A percentile compares a stretch with the other conserved stretches of the same genome.
These are phyloP conservation scores for Oryza meridionalis DNA, from an alignment of 176 grass and related monocot genomes.

Conservation along the genomic window DNA sequence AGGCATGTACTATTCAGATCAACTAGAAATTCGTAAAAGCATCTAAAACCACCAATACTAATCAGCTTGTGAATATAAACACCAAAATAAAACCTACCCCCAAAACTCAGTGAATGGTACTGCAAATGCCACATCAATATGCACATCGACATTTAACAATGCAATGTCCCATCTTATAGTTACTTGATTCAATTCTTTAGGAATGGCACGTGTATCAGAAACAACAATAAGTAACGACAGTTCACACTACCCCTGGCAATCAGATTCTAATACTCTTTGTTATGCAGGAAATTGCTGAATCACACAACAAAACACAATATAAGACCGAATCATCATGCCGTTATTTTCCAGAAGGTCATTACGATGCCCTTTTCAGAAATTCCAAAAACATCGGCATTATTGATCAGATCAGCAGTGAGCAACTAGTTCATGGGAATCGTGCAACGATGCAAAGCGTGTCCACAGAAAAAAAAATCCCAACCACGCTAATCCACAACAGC, in stretches of 20 bases:
- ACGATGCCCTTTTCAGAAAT: background rate
- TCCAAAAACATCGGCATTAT: background rate
- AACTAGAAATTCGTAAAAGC: background rate
- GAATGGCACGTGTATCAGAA: background rate
- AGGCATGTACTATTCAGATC: background rate
- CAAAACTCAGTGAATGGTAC: background rate
- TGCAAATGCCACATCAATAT: background rate
- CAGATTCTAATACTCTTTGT: background rate
- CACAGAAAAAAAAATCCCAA: background rate
- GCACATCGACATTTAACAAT: background rate
- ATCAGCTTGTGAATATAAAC: background rate
- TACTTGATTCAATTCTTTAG: background rate
- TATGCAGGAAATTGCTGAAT: background rate
- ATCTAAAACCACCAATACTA: conserved; percentile 12
- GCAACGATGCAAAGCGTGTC: background rate
- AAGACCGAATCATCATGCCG: background rate
- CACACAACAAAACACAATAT: background rate
- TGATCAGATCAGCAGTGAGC: background rate
- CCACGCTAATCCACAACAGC: background rate
- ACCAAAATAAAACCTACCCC: background rate
- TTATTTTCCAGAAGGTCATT: background rate
- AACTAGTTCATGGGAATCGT: background rate
- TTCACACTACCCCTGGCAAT: background rate
- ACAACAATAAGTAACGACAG: background rate
- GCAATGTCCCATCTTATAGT: background rate